phyloP scores from a whole-genome alignment of 2,329 filamentous ascomycete species.

The Aspergillus sp. region DNA sequence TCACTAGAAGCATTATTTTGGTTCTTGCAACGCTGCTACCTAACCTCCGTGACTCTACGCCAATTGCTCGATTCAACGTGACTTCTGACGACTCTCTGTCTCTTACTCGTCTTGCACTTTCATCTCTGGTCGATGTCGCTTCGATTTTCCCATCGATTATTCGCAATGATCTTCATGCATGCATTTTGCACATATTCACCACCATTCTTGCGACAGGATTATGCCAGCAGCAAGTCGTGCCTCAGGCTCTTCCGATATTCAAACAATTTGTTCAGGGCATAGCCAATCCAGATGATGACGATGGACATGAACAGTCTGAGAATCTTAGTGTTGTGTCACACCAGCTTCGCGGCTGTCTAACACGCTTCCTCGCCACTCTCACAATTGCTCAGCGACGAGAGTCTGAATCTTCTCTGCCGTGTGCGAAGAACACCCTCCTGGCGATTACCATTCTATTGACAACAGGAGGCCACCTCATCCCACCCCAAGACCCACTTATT shows the following conservation, averaged over 20 bases:
- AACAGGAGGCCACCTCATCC: constrained; percentile 67
- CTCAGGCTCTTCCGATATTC: constrained; percentile 83
- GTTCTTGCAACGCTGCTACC: constrained; percentile 85
- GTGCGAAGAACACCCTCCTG: constrained; percentile 89
- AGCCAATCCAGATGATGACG: constrained; percentile 33
- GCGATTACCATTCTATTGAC: constrained; percentile 87
- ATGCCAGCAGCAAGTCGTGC: constrained; percentile 84
- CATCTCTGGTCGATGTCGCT: constrained; percentile 87
- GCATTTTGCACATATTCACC: constrained; percentile 93
- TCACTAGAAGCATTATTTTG: constrained; percentile 92
- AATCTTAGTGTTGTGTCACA: constrained; percentile 49
- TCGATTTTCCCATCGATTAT: constrained; percentile 96
- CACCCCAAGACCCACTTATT: constrained; percentile 70
- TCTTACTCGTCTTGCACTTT: constrained; percentile 73
- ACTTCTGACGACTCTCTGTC: constrained; percentile 76
- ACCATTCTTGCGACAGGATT: constrained; percentile 82
- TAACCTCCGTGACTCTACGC: constrained; percentile 54
- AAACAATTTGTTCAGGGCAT: constrained; percentile 84
- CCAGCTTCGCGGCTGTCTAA: constrained; percentile 78
- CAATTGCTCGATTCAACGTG: constrained; percentile 67
- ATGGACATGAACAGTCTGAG: constrained; percentile 17
- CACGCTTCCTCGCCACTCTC: constrained; percentile 72
- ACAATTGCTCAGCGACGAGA: constrained; percentile 46
- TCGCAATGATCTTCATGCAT: constrained; percentile 91
- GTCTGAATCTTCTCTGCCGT: constrained; percentile 70